Evolutionary conservation across 1,284 basidiomycete species (phyloP).

Genomic region (Moesziomyces antarcticus): DNA sequence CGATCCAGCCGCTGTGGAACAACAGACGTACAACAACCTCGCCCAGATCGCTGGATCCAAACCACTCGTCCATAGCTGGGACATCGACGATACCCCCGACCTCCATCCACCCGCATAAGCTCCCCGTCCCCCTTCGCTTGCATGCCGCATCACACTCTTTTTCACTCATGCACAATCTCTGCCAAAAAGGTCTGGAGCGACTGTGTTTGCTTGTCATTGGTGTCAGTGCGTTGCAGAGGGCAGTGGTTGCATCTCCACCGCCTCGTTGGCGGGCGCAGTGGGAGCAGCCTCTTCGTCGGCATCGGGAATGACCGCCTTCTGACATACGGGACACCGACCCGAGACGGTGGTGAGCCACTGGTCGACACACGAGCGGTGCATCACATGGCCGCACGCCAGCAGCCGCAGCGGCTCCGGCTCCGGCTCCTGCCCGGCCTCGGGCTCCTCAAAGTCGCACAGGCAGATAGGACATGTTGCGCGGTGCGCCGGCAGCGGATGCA

Average conservation of each 20-base stretch:
- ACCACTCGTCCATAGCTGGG: slow-evolving; percentile 27
- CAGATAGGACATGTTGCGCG: slow-evolving; percentile 62
- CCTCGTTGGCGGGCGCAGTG: background rate
- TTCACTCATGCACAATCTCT: background rate
- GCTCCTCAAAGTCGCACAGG: slow-evolving; percentile 57
- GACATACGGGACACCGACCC: slow-evolving; percentile 60
- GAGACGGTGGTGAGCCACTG: slow-evolving; percentile 59
- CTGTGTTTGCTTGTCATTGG: no score
- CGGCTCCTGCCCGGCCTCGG: slow-evolving; percentile 11
- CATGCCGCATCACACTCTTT: background rate
- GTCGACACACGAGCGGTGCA: slow-evolving; percentile 58
- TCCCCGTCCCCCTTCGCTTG: background rate
- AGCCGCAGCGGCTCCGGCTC: slow-evolving; percentile 56
- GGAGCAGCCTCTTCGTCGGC: background rate
- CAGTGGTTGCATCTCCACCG: background rate
- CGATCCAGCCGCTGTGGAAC: slow-evolving; percentile 12
- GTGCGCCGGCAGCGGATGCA: slow-evolving; percentile 54
- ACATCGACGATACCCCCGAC: slow-evolving; percentile 16
- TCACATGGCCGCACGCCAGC: slow-evolving; percentile 55
- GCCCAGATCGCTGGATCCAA: slow-evolving; percentile 4
- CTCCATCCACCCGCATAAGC: background rate
- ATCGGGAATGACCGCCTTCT: slow-evolving; percentile 40
- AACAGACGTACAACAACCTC: slow-evolving; percentile 21
- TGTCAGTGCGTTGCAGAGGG: no score
- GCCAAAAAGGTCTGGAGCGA: background rate